Evolutionary conservation across 257 asterid genomes (phyloP), one percentile per base, ranked within the genome.

Genomic region (Scutellaria galericulata): DNA sequence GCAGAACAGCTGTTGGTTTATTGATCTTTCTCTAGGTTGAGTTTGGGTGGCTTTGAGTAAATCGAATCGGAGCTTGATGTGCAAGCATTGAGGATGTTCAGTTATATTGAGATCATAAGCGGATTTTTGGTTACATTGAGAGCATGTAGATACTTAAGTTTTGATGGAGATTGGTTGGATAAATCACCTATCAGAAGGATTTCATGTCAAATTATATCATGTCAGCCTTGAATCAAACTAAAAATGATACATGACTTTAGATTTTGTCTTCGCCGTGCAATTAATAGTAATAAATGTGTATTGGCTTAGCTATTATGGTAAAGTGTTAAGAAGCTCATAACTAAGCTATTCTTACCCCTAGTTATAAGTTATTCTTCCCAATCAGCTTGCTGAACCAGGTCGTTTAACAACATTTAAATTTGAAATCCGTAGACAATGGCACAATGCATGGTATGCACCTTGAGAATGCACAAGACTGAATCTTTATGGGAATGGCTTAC

Each of bases 11-110:
- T 1, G 50, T 50, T 51, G 64, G 20, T 67, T 7, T 24, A 13
- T 35, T 66, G 55, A 47, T 66, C 58, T 40, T 66, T 55, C 70
- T 63, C 1, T 20, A 27, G 54, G 31, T 27, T 66, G 59, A 13
- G 18, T 37, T 37, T 60, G 14, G 11, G 69, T 6, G 12, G 18
- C 59, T 48, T 48, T 46, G 27, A 66, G 59, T 37, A 24, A 27
- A 8, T 48, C 9, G 8, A 45, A 24, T 22, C 12, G 47, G 57
- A 64, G 70, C 42, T 12, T 24, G 47, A 35, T 72, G 61, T 27
- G 27, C 35, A 62, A 45, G 37, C 42, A 64, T 7, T 54, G 66
- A 57, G 31, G 56, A 6, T 65, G 58, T 9, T 10, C 35, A 13
- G 40, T 20, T 46, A 7, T 14, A 47, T 41, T 24, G 62, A 27